A percentile compares a stretch with the other conserved stretches of the same genome.
Conservation (phyloP, 768 basidiomycete species). For the Phylloporus scabripes region DNA sequence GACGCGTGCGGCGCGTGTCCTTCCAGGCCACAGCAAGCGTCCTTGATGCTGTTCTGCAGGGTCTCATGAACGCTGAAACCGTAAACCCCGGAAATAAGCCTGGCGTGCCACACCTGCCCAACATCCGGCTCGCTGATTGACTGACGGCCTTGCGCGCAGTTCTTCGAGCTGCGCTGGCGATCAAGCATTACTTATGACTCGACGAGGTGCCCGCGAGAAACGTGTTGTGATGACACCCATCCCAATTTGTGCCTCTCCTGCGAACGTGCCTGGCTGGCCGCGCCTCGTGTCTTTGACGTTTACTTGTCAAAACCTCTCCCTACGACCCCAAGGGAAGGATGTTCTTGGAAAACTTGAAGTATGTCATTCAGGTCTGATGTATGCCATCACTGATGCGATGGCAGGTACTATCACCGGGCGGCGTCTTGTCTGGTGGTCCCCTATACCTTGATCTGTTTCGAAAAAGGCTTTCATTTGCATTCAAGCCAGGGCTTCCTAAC, state of each 20-base stretch:
- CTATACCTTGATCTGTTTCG: background rate
- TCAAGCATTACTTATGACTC: background rate
- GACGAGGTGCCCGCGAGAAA: background rate
- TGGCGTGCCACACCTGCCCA: conserved; percentile 1
- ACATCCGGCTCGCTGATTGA: conserved; percentile 45
- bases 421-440: background rate
- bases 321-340: conserved; percentile 33
- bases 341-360: conserved; percentile 36
- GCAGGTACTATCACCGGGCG: background rate
- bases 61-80: conserved; percentile 11
- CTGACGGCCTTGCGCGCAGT: conserved; percentile 31
- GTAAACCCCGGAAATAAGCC: conserved; percentile 6
- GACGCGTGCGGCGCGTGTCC: conserved; percentile 27
- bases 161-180: background rate
- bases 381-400: background rate
- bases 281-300: background rate
- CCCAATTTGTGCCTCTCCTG: conserved; percentile 41
- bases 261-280: conserved; percentile 24
- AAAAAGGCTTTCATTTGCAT: background rate
- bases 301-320: conserved; percentile 32
- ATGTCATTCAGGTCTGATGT: background rate
- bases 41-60: conserved; percentile 25
- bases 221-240: conserved; percentile 37
- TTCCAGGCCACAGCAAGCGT: conserved; percentile 1
- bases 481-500: background rate